Evolutionary conservation across 163 green algal genomes (phyloP), one percentile per base, ranked within the genome.

Genomic region (Volvox carteri): DNA sequence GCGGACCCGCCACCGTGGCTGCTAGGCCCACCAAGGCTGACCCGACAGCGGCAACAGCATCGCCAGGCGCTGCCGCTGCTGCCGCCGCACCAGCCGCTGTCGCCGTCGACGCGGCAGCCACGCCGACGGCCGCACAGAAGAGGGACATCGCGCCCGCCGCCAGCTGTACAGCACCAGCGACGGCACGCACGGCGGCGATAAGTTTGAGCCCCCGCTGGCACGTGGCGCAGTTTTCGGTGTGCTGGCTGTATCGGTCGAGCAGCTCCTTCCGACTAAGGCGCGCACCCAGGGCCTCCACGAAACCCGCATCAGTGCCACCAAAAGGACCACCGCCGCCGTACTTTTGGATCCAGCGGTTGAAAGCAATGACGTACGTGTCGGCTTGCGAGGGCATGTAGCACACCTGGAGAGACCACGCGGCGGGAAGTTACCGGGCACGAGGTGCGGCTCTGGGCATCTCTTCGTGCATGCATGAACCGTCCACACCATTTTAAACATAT

Each of bases 281-380:
- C 6, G 90, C 87, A 3, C 93, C 92, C 14, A 92, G 78, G 11
- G 86, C 78, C 62, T 87, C 75, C 37, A 92, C 12, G 30, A 73
- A 76, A 33, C 30, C 60, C 48, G 65, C 39, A 33, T 78, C 76
- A 35, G 80, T 46, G 44, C 2, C 48, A 0, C 95, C 93, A 87
- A 95, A 97, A 5, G 95, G 94, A 9, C 95, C 95, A 5, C 95
- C 94, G 41, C 93, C 94, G 2, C 91, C 95, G 84, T 87, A 90
- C 0, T 85, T 88, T 23, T 79, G 23, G 21, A 96, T 76, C 95
- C 95, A 97, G 35, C 37, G 81, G 35, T 94, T 89, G 78, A 97
- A 96, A 30, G 92, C 93, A 2, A 90, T 76, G 1, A 96, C 92
- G 44, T 94, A 96, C 0, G 93, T 92, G 80, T 97, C 94, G 2